These are phyloP conservation scores for Cystoderma amianthinum DNA, from an alignment of 768 basidiomycete genomes.

Conservation along the genomic window DNA sequence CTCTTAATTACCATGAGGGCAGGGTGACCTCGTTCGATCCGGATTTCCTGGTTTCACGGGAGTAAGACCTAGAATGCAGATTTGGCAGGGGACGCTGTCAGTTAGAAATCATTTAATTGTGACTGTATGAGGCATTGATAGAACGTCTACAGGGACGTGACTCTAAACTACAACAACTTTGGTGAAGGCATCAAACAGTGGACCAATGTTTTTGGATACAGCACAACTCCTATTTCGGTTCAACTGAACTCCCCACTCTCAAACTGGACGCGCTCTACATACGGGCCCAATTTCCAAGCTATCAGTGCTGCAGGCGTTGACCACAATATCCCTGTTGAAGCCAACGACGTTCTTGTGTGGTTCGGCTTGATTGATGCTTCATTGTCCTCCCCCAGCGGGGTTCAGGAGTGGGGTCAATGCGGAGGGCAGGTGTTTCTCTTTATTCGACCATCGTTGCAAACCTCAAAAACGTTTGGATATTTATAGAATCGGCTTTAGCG, in stretches of 20 bases:
- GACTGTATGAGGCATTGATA: too few species aligned
- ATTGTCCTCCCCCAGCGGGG: neutral
- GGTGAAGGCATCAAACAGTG: slow-evolving; percentile 48
- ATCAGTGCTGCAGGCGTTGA: slow-evolving; percentile 41
- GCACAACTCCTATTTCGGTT: slow-evolving; percentile 30
- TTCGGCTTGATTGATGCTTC: slow-evolving; percentile 29
- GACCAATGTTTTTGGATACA: slow-evolving; percentile 46
- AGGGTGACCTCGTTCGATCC: slow-evolving; percentile 36
- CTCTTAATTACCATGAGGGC: too few species aligned
- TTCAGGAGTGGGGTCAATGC: slow-evolving; percentile 12
- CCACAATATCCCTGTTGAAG: slow-evolving; percentile 47
- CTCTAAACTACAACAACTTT: slow-evolving; percentile 44
- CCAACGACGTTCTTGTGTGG: slow-evolving; percentile 37
- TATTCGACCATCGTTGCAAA: neutral
- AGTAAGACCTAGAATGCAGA: slow-evolving; percentile 39
- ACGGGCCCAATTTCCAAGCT: slow-evolving; percentile 41
- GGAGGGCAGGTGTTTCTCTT: slow-evolving; percentile 9
- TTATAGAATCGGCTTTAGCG: neutral
- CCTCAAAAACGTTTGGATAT: neutral
- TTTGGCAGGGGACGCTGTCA: slow-evolving; percentile 49
- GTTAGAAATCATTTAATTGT: slow-evolving; percentile 2
- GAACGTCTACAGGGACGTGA: slow-evolving; percentile 39
- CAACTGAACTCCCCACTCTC: slow-evolving; percentile 29
- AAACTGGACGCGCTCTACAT: slow-evolving; percentile 41
- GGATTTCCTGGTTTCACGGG: slow-evolving; percentile 51